Evolutionary conservation across 108 stramenopile genomes (phyloP), one percentile per base, ranked within the genome.

Genomic region (Cyclotella baltica): DNA sequence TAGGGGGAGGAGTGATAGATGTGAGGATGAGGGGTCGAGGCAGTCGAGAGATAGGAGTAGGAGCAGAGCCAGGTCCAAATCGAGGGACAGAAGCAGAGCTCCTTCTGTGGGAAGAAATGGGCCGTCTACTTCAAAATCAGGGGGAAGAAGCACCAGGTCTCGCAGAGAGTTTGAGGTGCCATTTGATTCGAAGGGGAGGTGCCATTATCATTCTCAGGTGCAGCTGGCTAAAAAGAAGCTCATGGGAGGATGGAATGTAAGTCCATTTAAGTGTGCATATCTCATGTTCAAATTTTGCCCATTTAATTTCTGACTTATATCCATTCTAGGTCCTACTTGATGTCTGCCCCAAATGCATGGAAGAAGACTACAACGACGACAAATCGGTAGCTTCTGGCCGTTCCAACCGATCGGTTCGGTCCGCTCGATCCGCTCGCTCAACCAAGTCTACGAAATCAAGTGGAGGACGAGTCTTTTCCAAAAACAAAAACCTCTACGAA

Each of bases 191-290:
- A 77, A 77, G 76, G 76, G 76, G 31, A 34, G 67, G 23, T 77
- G 76, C 38, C 76, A 77, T 70, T 52, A 70, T 70, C 76, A 77
- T 70, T 37, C 61, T 46, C 58, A 77, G 30, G 46, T 77, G 9
- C 67, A 69, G 31, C 52, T 77, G 62, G 76, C 68, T 29, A 77
- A 70, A 50, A 77, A 77, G 62, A 77, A 77, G 68, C 48, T 77
- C 1, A 77, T 67, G 47, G 76, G 76, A 52, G 76, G 76, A 3
- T 77, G 76, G 76, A 77, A 77, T 57, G 76, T 77, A 36, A 25
- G 76, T 28, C 22, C 25, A 31, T 38, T 29, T 48, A 31, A 2
- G 40, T 38, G 29, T 51, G n/a, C 3, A 23, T 55, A 37, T 37
- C 37, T 9, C 22, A 38, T 37, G 33, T 68, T 50, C 47, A 15